Conservation (phyloP, 805 yeast genomes). For the Saccharomycopsis fibuligera region DNA sequence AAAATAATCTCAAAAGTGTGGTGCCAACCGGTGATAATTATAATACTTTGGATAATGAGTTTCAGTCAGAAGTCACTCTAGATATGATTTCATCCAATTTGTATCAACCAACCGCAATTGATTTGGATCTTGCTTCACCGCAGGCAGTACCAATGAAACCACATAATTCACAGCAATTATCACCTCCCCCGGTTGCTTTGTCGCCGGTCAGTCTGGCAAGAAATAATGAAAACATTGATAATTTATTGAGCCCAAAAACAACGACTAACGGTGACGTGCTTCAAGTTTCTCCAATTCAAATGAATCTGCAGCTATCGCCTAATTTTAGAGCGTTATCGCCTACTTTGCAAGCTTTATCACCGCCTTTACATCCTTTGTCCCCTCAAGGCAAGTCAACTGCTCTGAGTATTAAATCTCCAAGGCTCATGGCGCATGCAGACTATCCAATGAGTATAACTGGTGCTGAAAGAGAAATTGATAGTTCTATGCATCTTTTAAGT, state of each 20-base stretch:
- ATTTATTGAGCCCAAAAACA: constrained; percentile 4
- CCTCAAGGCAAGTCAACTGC: too few relatives aligned
- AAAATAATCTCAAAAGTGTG: neutral
- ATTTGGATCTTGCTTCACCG: constrained; percentile 17
- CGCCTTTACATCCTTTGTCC: neutral
- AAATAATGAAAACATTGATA: neutral
- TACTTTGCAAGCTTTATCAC: constrained; percentile 18
- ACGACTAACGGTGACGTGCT: neutral
- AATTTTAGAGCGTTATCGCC: constrained; percentile 21
- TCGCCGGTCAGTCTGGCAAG: neutral
- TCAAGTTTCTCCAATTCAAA: neutral
- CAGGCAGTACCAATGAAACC: constrained; percentile 20
- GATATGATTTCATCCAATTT: constrained; percentile 20
- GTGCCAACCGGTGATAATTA: constrained; percentile 11
- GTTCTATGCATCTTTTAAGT: constrained; percentile 15
- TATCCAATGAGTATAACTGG: neutral
- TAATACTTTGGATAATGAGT: constrained; percentile 15
- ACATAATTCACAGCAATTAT: neutral
- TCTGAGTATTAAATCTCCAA: constrained; percentile 2
- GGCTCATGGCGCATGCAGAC: neutral
- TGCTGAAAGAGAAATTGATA: neutral
- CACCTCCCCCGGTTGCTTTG: neutral
- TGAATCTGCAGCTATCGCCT: constrained; percentile 15
- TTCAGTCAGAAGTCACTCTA: constrained; percentile 16
- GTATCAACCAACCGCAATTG: constrained; percentile 18